Percentiles rank a stretch among this genome's conserved stretches.
These are phyloP conservation scores for Gleditsia sinensis DNA, from an alignment of 306 rosid genomes.

Conservation along the genomic window DNA sequence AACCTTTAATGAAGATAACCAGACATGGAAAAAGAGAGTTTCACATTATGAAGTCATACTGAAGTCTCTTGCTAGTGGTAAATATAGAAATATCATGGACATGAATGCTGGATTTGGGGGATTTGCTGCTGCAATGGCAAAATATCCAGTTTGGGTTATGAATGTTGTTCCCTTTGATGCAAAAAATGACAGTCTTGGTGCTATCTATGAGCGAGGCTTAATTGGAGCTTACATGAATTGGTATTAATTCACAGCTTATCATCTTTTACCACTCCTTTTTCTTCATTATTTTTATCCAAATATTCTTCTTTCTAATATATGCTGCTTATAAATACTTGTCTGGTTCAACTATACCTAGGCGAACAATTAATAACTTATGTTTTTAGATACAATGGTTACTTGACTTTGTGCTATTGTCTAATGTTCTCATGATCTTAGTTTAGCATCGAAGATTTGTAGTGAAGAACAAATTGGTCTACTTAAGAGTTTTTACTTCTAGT, in stretches of 20 bases:
- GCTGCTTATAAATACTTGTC: background rate
- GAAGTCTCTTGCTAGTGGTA: background rate
- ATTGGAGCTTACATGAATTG: constrained; percentile 38
- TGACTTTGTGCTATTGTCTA: background rate
- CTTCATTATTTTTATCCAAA: background rate
- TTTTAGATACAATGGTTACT: background rate
- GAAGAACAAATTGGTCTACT: background rate
- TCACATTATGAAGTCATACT: constrained; percentile 27
- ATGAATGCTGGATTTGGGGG: constrained; percentile 39
- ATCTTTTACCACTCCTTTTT: background rate
- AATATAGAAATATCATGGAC: constrained; percentile 36
- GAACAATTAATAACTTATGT: background rate
- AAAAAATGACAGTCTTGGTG: constrained; percentile 22
- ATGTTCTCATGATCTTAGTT: background rate
- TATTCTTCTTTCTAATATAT: no score
- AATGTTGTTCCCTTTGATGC: constrained; percentile 34
- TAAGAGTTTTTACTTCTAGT: background rate
- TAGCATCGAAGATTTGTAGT: no score
- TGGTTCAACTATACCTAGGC: background rate
- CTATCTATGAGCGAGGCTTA: constrained; percentile 34
- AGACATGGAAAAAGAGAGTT: constrained; percentile 29
- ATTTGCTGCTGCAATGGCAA: constrained; percentile 32
- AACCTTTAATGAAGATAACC: constrained; percentile 18
- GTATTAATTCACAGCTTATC: background rate
- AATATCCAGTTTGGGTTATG: constrained; percentile 37